phyloP scores from a whole-genome alignment of 2,329 filamentous ascomycete species.

The Neonectria coccinea region DNA sequence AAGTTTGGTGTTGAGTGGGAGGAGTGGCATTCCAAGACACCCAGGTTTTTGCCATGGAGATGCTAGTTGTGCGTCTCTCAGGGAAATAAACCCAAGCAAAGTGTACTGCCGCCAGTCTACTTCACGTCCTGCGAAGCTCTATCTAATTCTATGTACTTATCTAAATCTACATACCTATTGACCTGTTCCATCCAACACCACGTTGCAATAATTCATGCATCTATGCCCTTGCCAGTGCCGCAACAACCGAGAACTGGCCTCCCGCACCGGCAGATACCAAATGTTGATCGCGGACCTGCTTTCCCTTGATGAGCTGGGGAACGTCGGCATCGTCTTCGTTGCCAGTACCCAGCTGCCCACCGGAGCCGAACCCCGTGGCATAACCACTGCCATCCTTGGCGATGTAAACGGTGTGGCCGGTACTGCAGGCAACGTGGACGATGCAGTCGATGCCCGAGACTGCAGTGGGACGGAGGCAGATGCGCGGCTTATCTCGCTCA shows the following conservation, averaged over 20 bases:
- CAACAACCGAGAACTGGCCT: slow-evolving; percentile 19
- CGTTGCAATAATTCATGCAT: neutral
- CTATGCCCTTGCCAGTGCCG: neutral
- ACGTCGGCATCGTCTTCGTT: slow-evolving; percentile 69
- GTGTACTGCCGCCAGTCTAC: too few species aligned
- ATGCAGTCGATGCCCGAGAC: slow-evolving; percentile 65
- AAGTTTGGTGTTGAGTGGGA: slow-evolving; percentile 63
- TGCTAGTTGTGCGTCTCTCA: slow-evolving; percentile 43
- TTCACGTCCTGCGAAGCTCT: too few species aligned
- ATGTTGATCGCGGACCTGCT: slow-evolving; percentile 6
- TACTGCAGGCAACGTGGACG: slow-evolving; percentile 64
- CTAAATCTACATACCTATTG: too few species aligned
- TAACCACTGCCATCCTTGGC: slow-evolving; percentile 64
- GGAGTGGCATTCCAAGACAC: slow-evolving; percentile 59
- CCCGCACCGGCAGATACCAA: slow-evolving; percentile 28
- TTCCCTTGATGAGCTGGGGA: slow-evolving; percentile 10
- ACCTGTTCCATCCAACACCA: too few species aligned
- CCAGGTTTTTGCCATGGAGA: slow-evolving; percentile 60
- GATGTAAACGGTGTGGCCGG: slow-evolving; percentile 76
- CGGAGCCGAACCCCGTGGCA: slow-evolving; percentile 76
- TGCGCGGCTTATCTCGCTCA: slow-evolving; percentile 65
- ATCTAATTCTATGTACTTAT: too few species aligned
- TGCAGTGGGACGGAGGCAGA: slow-evolving; percentile 68
- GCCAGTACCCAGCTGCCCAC: slow-evolving; percentile 78
- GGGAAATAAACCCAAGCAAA: too few species aligned